Percentiles rank a stretch among this genome's conserved stretches.
These are phyloP conservation scores for Rhizopus stolonifer DNA, from an alignment of 371 early-diverging fungal species.

Conservation along the genomic window DNA sequence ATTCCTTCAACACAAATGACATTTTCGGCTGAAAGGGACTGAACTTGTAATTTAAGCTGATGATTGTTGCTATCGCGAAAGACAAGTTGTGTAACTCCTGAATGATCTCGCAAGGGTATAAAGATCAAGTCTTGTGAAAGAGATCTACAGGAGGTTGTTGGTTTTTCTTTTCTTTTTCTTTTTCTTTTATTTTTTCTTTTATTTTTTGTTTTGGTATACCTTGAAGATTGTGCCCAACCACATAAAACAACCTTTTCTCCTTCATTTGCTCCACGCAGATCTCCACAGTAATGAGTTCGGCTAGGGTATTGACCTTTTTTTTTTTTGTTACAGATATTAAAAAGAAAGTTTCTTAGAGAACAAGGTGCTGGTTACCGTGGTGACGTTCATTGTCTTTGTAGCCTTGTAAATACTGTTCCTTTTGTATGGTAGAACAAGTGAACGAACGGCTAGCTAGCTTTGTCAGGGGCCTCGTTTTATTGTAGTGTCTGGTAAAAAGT, in stretches of 20 bases:
- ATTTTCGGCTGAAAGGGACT: conserved; percentile 59
- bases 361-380: conserved; percentile 25
- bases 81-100: conserved; percentile 69
- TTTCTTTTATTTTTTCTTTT: too few relatives aligned
- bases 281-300: conserved; percentile 75
- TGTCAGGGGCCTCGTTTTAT: background rate
- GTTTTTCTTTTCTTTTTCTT: too few relatives aligned
- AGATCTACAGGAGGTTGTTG: conserved; percentile 41
- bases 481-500: background rate
- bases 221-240: conserved; percentile 76
- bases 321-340: background rate
- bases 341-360: background rate
- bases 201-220: too few relatives aligned
- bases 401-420: conserved; percentile 26
- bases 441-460: background rate
- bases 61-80: conserved; percentile 28
- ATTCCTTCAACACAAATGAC: conserved; percentile 66
- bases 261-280: conserved; percentile 50
- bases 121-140: conserved; percentile 66
- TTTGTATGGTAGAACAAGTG: background rate
- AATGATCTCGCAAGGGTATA: conserved; percentile 67
- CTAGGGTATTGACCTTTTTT: conserved; percentile 49
- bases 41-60: conserved; percentile 35
- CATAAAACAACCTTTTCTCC: conserved; percentile 66
- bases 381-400: conserved; percentile 41